phyloP scores from a whole-genome alignment of 768 basidiomycete genomes.

The Rhodotorula graminis region DNA sequence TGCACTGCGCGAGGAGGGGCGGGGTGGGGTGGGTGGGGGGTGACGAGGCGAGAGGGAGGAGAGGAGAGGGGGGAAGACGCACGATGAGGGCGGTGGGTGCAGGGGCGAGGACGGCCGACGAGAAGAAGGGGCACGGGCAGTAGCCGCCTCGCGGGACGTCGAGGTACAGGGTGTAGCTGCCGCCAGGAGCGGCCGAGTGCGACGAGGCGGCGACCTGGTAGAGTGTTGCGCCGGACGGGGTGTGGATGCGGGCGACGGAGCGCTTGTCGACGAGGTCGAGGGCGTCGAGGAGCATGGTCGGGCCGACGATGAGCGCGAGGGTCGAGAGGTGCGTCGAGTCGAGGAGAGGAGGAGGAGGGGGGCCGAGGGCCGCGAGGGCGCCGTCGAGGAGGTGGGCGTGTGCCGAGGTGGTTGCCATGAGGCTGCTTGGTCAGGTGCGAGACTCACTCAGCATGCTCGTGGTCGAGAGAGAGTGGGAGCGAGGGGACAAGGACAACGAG shows the following conservation, averaged over 20 bases:
- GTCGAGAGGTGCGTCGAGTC: conserved; percentile 6
- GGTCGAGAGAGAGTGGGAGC: not conserved
- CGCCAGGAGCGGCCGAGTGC: not conserved
- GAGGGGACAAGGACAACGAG: not conserved
- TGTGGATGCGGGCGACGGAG: conserved; percentile 6
- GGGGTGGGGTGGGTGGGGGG: not conserved
- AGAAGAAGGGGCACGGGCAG: conserved; percentile 31
- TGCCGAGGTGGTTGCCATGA: not conserved
- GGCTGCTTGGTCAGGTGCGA: not conserved
- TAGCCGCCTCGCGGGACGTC: conserved; percentile 12
- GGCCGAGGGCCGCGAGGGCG: not conserved
- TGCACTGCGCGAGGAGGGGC: conserved; percentile 4
- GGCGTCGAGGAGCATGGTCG: conserved; percentile 10
- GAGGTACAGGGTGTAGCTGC: conserved; percentile 20
- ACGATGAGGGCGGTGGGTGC: conserved; percentile 2
- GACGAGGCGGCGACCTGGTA: conserved; percentile 26
- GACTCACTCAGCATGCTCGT: not conserved
- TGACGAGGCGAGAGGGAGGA: not conserved
- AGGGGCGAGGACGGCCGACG: not conserved
- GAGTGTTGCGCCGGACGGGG: conserved; percentile 3
- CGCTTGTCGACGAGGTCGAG: conserved; percentile 31
- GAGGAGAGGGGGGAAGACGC: not conserved
- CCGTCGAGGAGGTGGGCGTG: not conserved
- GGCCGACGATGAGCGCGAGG: conserved; percentile 18
- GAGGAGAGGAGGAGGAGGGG: conserved; percentile 9